Conservation (phyloP, 2,329 filamentous ascomycete species). For the Colletotrichum australisinense region DNA sequence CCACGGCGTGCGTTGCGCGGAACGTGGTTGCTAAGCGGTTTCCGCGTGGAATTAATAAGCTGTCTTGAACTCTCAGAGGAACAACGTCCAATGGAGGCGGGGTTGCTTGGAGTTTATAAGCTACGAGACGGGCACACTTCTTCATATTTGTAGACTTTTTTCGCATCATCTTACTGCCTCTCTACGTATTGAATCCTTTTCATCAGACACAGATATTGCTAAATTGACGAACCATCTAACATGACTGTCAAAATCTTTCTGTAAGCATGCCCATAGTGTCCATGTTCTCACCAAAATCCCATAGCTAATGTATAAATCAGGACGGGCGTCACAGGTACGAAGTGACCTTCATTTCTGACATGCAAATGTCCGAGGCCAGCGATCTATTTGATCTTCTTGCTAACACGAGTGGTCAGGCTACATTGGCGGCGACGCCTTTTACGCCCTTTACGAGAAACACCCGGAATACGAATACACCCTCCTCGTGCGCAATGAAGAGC, state of each 20-base stretch:
- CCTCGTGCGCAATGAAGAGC: constrained; percentile 59
- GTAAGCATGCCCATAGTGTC: constrained; percentile 42
- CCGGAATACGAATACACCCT: constrained; percentile 59
- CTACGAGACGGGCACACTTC: not conserved
- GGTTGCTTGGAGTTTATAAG: not conserved
- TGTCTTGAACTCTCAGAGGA: not conserved
- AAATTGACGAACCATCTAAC: constrained; percentile 6
- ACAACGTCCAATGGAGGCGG: not conserved
- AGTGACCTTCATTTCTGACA: not conserved
- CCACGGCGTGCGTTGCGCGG: not conserved
- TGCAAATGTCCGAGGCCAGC: constrained; percentile 11
- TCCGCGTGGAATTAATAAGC: constrained; percentile 21
- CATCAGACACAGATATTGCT: not conserved
- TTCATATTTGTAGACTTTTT: not conserved
- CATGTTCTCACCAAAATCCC: not conserved
- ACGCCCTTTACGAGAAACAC: constrained; percentile 54
- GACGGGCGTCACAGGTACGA: constrained; percentile 56
- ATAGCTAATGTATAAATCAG: constrained; percentile 40
- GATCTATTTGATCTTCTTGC: not conserved
- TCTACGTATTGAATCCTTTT: not conserved
- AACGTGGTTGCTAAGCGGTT: not conserved
- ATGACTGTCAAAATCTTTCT: constrained; percentile 57
- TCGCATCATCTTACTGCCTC: not conserved
- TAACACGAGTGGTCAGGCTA: constrained; percentile 51
- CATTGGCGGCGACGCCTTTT: constrained; percentile 63